Base-by-base conservation (phyloP, 2,329 filamentous ascomycete genomes). In the Drechslera avenae region DNA sequence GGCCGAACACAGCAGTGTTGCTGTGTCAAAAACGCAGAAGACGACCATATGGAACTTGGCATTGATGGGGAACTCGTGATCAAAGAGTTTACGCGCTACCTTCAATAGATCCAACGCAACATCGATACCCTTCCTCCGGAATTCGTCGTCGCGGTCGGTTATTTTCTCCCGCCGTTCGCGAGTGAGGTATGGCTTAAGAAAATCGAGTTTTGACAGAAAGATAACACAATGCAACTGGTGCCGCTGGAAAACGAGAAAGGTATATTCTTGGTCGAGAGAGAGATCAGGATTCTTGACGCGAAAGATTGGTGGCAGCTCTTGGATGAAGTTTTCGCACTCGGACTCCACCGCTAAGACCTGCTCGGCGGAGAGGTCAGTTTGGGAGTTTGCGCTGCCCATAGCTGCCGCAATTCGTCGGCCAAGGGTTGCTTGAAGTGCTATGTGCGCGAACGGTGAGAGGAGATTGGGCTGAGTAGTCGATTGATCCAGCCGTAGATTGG, bases 21-120 rank as follows among this genome's bases (percentile, higher is more conserved):
- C 75, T 0, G 78, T 80, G 52, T 83, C 79, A 39, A 83, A 83
- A 26, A 81, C 76, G 35, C 73, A 71, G 48, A 82, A 83, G 0
- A 79, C 67, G 5, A 79, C 75, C 43, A 79, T 74, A 54, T 81
- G 78, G 34, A 80, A 81, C 30, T 78, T 80, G 5, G 76, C 73
- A 36, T 81, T 78, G 10, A 76, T 66, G 0, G 78, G 78, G 39
- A 74, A 78, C 7, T 77, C 69, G 30, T 76, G 70, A 14, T 78
- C 66, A 43, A 81, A 79, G 8, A 81, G 73, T 12, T 63, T 57
- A 17, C 72, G 71, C 4, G 79, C 68, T 1, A 72, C 66, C 2
- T 63, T 52, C 52, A 82, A 73, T 2, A 81, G 62, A 37, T 74
- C 75, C 14, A 82, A 56, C 9, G 75, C 72, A 33, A 76, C 74